These are phyloP conservation scores for Crithidia acanthocephali DNA, from an alignment of 208 protist genomes.

Conservation along the genomic window DNA sequence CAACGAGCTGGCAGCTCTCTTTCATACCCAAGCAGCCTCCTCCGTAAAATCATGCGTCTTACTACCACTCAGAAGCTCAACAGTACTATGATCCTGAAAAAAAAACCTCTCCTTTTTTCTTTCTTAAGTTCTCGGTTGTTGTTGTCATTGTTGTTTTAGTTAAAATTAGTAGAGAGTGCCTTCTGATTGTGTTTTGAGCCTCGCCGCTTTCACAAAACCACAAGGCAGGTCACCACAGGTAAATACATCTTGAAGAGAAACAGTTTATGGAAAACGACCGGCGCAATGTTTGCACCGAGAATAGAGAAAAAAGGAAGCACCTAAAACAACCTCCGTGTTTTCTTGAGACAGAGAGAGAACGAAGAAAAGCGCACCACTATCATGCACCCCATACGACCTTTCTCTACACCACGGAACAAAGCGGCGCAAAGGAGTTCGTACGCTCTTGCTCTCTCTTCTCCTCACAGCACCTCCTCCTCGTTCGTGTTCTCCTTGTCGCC, in stretches of 20 bases:
- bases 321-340: no score
- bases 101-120: no score
- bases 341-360: no score
- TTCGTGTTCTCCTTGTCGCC: constrained; percentile 35
- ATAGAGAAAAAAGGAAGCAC: constrained; percentile 19
- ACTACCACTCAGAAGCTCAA: no score
- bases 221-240: constrained; percentile 1
- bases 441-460: not conserved
- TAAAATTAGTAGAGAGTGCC: constrained; percentile 6
- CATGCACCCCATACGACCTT: no score
- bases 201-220: not conserved
- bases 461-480: constrained; percentile 50
- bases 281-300: not conserved
- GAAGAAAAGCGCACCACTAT: no score
- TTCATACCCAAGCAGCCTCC: no score
- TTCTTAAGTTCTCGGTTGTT: not conserved
- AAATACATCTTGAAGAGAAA: constrained; percentile 13
- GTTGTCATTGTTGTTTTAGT: not conserved
- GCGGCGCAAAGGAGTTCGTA: not conserved
- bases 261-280: not conserved
- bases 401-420: no score
- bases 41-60: no score
- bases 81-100: no score
- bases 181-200: no score
- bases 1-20: no score